Conservation (phyloP, 2,329 filamentous ascomycete genomes). For the Metarhizium anisopliae region DNA sequence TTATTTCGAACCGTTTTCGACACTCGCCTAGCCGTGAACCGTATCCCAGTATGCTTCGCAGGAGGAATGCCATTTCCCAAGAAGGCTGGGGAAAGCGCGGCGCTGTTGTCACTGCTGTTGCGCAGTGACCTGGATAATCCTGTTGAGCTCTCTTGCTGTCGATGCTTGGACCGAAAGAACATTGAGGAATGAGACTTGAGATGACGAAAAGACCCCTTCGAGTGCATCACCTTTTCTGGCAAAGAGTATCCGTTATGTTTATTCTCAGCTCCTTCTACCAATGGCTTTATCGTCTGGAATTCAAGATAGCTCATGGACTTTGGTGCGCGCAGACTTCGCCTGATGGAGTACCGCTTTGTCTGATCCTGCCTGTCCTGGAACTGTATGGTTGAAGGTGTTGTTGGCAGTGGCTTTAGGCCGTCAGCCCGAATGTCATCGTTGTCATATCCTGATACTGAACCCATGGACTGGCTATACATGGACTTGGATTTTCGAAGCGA, state of each 20-base stretch:
- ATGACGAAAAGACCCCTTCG: constrained; percentile 23
- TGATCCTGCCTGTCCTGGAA: constrained; percentile 20
- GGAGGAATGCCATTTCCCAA: constrained; percentile 15
- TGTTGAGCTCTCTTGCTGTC: constrained; percentile 21
- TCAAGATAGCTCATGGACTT: constrained; percentile 48
- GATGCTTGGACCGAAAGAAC: constrained; percentile 32
- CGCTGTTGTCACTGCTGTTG: constrained; percentile 32
- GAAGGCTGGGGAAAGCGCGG: constrained; percentile 22
- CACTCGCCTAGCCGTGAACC: constrained; percentile 48
- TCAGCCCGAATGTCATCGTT: constrained; percentile 3
- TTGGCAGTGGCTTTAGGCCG: constrained; percentile 7
- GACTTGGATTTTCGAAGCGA: constrained; percentile 47
- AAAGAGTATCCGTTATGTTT: constrained; percentile 20
- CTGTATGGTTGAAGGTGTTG: not conserved
- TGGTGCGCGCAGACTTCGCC: constrained; percentile 29
- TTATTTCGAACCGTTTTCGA: constrained; percentile 54
- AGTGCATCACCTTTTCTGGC: constrained; percentile 25
- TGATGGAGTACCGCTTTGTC: constrained; percentile 6
- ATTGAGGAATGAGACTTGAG: constrained; percentile 33
- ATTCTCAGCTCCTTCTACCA: not conserved
- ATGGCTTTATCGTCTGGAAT: not conserved
- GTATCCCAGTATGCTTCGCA: constrained; percentile 26
- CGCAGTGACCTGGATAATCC: constrained; percentile 41
- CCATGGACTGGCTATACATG: constrained; percentile 33
- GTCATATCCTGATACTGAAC: constrained; percentile 6